Base-by-base conservation (phyloP, 208 protist species). In the Porcisia deanei region DNA sequence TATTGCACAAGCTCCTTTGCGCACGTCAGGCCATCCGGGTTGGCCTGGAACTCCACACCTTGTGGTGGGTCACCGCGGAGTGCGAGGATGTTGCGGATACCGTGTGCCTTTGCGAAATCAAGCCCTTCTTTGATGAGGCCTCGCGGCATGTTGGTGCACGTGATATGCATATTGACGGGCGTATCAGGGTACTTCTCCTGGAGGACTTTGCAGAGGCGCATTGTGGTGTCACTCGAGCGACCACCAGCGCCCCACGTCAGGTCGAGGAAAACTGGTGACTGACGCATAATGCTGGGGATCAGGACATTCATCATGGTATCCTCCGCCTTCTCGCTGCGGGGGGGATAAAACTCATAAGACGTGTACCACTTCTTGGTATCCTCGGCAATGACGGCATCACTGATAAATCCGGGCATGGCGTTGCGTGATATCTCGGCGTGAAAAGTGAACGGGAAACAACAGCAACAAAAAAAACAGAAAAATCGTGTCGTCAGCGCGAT, bases 241-340 rank as follows among this genome's bases (percentile, higher is more conserved):
- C 98, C 98, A 67, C 97, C 98, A 39, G 96, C 97, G 37, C 97
- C 97, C 98, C 98, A 99, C 34, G 98, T 99, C 37, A 99, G 87
- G 82, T 99, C 98, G 20, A 98, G 82, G 77, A 98, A 99, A 20
- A 97, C 66, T 34, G 97, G 98, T 54, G 87, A 81, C 67, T 94
- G 79, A 65, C 82, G 45, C 12, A 88, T 83, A 87, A 99, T 98
- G 41, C 87, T 83, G 43, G 97, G 92, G 25, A 98, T 63, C 63
- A 88, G 73, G 25, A 80, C 83, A 75, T 96, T 69, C 75, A 91
- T 93, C 58, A 98, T 75, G n/a, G 96, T 90, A 30, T 92, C 83
- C 65, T 97, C 91, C 12, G 87, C 89, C 73, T 79, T 90, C 39
- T 97, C 93, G 47, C 95, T 98, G 63, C 98, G 97, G n/a, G 98